These are phyloP conservation scores for Skeletonema costatum DNA, from an alignment of 108 stramenopile genomes.

Conservation along the genomic window DNA sequence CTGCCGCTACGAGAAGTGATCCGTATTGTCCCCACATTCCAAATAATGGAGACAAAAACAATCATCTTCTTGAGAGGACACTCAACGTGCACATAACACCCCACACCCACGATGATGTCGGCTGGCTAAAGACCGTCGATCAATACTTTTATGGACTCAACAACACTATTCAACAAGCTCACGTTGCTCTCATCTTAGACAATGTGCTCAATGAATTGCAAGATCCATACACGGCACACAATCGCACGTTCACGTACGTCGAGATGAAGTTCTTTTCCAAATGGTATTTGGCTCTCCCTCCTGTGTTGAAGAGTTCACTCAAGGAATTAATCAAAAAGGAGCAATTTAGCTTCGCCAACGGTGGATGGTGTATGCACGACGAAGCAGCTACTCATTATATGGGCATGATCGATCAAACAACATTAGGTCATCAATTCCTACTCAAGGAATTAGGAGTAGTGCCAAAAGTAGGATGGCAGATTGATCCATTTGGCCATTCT, in stretches of 20 bases:
- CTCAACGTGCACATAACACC: slow-evolving; percentile 90
- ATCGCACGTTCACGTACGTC: slow-evolving; percentile 93
- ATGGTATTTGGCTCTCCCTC: slow-evolving; percentile 89
- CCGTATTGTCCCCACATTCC: background rate
- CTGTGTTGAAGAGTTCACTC: slow-evolving; percentile 45
- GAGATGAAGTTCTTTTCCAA: slow-evolving; percentile 92
- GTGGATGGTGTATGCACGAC: slow-evolving; percentile 99
- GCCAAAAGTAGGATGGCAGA: slow-evolving; percentile 94
- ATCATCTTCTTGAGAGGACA: slow-evolving; percentile 5
- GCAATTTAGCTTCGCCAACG: slow-evolving; percentile 91
- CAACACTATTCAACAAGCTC: slow-evolving; percentile 79
- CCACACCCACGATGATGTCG: slow-evolving; percentile 94
- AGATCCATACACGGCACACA: slow-evolving; percentile 51
- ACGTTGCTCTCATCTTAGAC: slow-evolving; percentile 86
- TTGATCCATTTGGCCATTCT: slow-evolving; percentile 98
- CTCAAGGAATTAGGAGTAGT: slow-evolving; percentile 75
- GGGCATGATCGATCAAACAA: slow-evolving; percentile 98
- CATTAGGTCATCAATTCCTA: slow-evolving; percentile 91
- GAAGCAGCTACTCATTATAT: slow-evolving; percentile 93
- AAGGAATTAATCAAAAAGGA: slow-evolving; percentile 66
- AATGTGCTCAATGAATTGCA: slow-evolving; percentile 71
- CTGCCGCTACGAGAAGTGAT: background rate
- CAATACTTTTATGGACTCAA: slow-evolving; percentile 91
- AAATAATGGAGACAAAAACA: background rate
- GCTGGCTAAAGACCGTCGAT: slow-evolving; percentile 95